phyloP scores from a whole-genome alignment of 2,329 filamentous ascomycete species.

The Penicillium capsulatum region DNA sequence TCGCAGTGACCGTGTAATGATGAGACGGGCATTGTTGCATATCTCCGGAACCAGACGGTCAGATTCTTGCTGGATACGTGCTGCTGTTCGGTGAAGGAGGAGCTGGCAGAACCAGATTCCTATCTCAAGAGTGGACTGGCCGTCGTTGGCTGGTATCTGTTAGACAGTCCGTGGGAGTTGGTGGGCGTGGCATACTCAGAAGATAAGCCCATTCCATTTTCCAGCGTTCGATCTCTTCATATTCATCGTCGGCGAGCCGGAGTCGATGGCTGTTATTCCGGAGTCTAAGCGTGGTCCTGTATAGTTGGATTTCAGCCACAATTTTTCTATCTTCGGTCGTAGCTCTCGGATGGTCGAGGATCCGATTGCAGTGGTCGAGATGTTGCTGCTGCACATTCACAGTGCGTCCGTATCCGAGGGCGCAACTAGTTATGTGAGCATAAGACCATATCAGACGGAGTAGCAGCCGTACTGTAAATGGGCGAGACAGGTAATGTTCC shows the following conservation, averaged over 20 bases:
- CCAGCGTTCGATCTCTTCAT: constrained; percentile 34
- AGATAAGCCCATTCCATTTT: constrained; percentile 35
- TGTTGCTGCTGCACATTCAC: constrained; percentile 29
- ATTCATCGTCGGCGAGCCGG: constrained; percentile 26
- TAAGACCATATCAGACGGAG: not conserved
- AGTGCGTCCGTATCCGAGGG: constrained; percentile 31
- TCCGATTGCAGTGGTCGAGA: constrained; percentile 29
- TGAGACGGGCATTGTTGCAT: constrained; percentile 29
- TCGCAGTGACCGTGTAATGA: constrained; percentile 29
- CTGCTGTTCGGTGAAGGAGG: constrained; percentile 32
- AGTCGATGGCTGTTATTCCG: constrained; percentile 26
- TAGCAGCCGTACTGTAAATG: constrained; percentile 29
- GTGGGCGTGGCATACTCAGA: constrained; percentile 20
- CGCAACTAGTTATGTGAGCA: constrained; percentile 21
- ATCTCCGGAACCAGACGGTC: constrained; percentile 28
- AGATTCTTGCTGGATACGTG: constrained; percentile 24
- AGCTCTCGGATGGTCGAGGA: constrained; percentile 29
- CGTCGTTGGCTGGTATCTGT: constrained; percentile 22
- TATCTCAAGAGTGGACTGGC: constrained; percentile 31
- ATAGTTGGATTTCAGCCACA: constrained; percentile 33
- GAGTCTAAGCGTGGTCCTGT: constrained; percentile 27
- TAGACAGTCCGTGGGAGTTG: not conserved
- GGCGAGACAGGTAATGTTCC: constrained; percentile 34
- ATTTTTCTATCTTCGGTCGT: constrained; percentile 30
- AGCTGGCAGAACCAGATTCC: constrained; percentile 36